Evolutionary conservation across 176 grass and related monocot species (phyloP), one percentile per base, ranked within the genome.

Genomic region (Aegilops longissima): DNA sequence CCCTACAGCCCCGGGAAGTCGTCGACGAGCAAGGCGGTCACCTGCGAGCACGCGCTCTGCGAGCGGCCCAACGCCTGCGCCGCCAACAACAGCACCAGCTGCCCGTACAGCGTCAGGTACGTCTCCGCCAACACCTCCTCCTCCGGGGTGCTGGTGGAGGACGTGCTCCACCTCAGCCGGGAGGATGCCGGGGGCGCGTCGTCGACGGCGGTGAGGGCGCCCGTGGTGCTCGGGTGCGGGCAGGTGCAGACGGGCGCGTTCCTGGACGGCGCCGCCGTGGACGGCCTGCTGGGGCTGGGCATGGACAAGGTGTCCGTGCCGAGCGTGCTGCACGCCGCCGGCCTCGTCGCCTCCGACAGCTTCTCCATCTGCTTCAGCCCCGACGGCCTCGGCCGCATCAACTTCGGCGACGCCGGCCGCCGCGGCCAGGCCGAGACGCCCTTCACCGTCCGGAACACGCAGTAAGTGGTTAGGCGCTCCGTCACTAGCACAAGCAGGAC

Each of bases 351-450:
- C 8, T 81, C 91, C 8, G 70, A 97, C 74, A 91, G 91, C 78
- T 97, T 97, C 76, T 95, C 95, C 23, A 95, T 98, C 93, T 98
- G 95, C 89, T 98, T 98, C 71, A 83, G 93, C 69, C 0, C 1
- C 3, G 66, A 93, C 73, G 95, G 95, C 42, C 0, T 14, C 52
- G 95, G 95, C 20, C 86, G 89, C 77, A 92, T 98, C 58, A 90
- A 90, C 87, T 98, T 98, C 64, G 95, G 95, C 44, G 91, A 95
- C 77, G 80, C 59, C 76, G 95, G 95, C 34, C 69, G 75, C 70
- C 10, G 14, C 10, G 83, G 36, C 21, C 87, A 98, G 85, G 27
- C 81, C 44, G 87, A 95, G 90, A 98, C 95, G 85, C 71, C 91
- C 8, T 89, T 95, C 81, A 78, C 84, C 39, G 21, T 73, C 52